Evolutionary conservation across 768 basidiomycete genomes (phyloP), one percentile per base, ranked within the genome.

Genomic region (Peribolospora baueri): DNA sequence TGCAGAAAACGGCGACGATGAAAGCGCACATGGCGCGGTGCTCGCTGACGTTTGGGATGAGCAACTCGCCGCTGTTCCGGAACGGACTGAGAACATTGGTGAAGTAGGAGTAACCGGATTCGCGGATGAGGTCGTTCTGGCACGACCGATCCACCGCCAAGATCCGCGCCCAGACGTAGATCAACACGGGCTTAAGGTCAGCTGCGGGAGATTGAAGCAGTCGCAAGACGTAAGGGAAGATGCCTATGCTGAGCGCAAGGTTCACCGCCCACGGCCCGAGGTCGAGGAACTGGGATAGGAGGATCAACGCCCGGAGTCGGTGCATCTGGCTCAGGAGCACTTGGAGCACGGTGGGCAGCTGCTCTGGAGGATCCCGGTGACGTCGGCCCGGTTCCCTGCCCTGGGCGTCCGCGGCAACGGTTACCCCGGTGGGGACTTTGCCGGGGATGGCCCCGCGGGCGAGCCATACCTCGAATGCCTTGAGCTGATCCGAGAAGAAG

Each of bases 21-120:
- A 97, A 97, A 1, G 87, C 84, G 65, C 90, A 97, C 91, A 97
- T 97, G 1, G 93, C 88, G 60, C 85, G 84, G 67, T 95, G 88
- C 65, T 97, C 93, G 4, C 83, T 82, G 52, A 80, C 78, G 67
- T 98, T 93, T 0, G 90, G 88, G n/a, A 95, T 76, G 13, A 65
- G 62, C 9, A 69, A 56, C 53, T 46, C 51, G n/a, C 10, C 14
- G 10, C 10, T 46, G 10, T 46, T 14, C 14, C 46, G 10, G 10
- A 10, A 14, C 38, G 77, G 72, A 5, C 76, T 76, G 5, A 90
- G 73, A 40, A 87, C 78, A 39, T 77, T 75, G 36, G 83, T 79
- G 60, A 90, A 90, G 72, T 81, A 88, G 3, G 82, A 82, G 58
- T 77, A 75, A 4, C 79, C 73, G 43, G 66, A 64, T 52, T 79